Evolutionary conservation across 805 yeast genomes (phyloP).

Genomic region (Kluyveromyces starmeri): DNA sequence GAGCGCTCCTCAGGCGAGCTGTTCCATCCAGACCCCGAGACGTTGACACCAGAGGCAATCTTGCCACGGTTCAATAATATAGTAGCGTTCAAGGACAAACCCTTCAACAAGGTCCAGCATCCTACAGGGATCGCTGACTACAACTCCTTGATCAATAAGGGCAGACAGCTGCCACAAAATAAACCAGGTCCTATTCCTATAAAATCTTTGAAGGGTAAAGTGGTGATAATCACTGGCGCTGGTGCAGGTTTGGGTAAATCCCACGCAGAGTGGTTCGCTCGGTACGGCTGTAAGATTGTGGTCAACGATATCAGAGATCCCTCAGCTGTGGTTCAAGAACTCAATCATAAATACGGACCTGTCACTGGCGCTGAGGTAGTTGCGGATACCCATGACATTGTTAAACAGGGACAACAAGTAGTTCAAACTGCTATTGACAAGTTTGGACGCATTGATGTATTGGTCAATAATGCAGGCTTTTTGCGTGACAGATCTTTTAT

Average conservation of each 20-base stretch:
- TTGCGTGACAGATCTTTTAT: slow-evolving; percentile 80
- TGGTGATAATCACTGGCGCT: slow-evolving; percentile 89
- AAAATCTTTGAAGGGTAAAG: slow-evolving; percentile 62
- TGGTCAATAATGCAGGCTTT: slow-evolving; percentile 92
- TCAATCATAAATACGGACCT: slow-evolving; percentile 49
- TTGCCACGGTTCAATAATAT: slow-evolving; percentile 57
- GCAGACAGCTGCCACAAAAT: slow-evolving; percentile 42
- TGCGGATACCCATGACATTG: slow-evolving; percentile 76
- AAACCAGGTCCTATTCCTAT: slow-evolving; percentile 50
- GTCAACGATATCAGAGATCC: slow-evolving; percentile 86
- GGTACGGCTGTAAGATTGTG: slow-evolving; percentile 90
- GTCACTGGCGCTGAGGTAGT: slow-evolving; percentile 84
- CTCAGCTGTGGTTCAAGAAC: slow-evolving; percentile 61
- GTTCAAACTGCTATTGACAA: slow-evolving; percentile 65
- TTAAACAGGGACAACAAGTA: slow-evolving; percentile 61
- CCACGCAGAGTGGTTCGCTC: slow-evolving; percentile 78
- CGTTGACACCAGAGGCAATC: slow-evolving; percentile 80
- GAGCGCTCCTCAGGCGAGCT: slow-evolving; percentile 82
- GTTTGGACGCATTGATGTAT: slow-evolving; percentile 77
- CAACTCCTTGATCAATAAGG: slow-evolving; percentile 45
- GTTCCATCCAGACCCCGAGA: slow-evolving; percentile 60
- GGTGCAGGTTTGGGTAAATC: slow-evolving; percentile 92
- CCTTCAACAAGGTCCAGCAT: slow-evolving; percentile 48
- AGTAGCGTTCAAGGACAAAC: slow-evolving; percentile 48
- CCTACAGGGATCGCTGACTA: slow-evolving; percentile 73